Evolutionary conservation across 768 basidiomycete genomes (phyloP).

Genomic region (Termitomyces sp.): DNA sequence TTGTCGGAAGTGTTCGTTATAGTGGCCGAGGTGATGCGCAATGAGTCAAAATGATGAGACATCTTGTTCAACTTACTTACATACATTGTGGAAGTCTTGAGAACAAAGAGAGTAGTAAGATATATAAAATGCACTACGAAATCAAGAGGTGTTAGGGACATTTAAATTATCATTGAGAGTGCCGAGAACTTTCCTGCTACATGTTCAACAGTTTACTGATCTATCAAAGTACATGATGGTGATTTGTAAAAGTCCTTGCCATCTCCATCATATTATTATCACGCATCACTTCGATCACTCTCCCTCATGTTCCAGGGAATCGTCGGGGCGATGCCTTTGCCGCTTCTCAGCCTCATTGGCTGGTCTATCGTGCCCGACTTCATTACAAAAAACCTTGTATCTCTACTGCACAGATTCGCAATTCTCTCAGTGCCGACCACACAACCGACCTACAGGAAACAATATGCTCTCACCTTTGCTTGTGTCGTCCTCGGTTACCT

Average conservation of each 20-base stretch:
- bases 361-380: conserved; percentile 69
- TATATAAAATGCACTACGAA: too few species aligned
- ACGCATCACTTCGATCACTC: too few species aligned
- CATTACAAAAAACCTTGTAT: conserved; percentile 46
- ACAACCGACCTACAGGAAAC: conserved; percentile 42
- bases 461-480: conserved; percentile 61
- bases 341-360: conserved; percentile 43
- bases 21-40: too few species aligned
- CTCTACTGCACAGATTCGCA: conserved; percentile 35
- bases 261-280: too few species aligned
- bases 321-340: conserved; percentile 13
- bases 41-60: too few species aligned
- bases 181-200: not conserved
- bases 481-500: conserved; percentile 63
- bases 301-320: conserved; percentile 8
- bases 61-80: too few species aligned
- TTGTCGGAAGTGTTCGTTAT: too few species aligned
- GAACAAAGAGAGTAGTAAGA: too few species aligned
- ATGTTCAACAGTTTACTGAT: too few species aligned
- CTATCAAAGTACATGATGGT: too few species aligned
- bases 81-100: too few species aligned
- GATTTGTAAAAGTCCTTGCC: too few species aligned
- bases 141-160: not conserved
- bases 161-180: not conserved
- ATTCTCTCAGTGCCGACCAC: conserved; percentile 19